phyloP scores from a whole-genome alignment of 805 yeast genomes.

The Wickerhamomyces chambardii region DNA sequence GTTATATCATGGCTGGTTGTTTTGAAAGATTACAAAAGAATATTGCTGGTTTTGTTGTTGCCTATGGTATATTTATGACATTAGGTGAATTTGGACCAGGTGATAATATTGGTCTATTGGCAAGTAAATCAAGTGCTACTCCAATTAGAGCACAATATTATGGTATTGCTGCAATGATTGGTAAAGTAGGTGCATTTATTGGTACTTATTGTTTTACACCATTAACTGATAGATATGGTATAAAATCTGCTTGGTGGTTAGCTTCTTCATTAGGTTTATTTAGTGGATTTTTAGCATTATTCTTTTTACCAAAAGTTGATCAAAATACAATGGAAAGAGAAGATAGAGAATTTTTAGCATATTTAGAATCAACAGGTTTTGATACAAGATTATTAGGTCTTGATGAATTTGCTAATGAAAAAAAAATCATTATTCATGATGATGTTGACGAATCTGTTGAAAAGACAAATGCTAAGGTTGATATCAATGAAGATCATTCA shows the following conservation, averaged over 20 bases:
- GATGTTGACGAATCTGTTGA: too few relatives aligned
- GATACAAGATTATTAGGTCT: constrained; percentile 52
- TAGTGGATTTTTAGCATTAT: constrained; percentile 59
- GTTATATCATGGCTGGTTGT: constrained; percentile 75
- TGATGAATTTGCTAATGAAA: not conserved
- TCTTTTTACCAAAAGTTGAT: constrained; percentile 72
- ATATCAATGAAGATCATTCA: too few relatives aligned
- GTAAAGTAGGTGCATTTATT: constrained; percentile 88
- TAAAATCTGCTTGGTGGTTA: constrained; percentile 74
- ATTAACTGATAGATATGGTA: constrained; percentile 57
- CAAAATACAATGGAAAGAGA: constrained; percentile 78
- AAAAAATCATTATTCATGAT: too few relatives aligned
- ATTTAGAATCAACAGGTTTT: constrained; percentile 60
- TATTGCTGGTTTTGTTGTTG: constrained; percentile 74
- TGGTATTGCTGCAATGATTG: constrained; percentile 86
- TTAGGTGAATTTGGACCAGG: constrained; percentile 95
- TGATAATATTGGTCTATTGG: constrained; percentile 81
- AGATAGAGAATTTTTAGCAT: constrained; percentile 62
- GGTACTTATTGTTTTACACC: constrained; percentile 88
- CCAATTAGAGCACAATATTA: constrained; percentile 88
- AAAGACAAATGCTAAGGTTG: not conserved
- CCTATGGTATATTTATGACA: constrained; percentile 80
- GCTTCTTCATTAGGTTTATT: constrained; percentile 71
- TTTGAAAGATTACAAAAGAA: constrained; percentile 45
- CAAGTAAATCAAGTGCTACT: constrained; percentile 80